These are phyloP conservation scores for Balansia obtecta DNA, from an alignment of 2,329 filamentous ascomycete species.

Conservation along the genomic window DNA sequence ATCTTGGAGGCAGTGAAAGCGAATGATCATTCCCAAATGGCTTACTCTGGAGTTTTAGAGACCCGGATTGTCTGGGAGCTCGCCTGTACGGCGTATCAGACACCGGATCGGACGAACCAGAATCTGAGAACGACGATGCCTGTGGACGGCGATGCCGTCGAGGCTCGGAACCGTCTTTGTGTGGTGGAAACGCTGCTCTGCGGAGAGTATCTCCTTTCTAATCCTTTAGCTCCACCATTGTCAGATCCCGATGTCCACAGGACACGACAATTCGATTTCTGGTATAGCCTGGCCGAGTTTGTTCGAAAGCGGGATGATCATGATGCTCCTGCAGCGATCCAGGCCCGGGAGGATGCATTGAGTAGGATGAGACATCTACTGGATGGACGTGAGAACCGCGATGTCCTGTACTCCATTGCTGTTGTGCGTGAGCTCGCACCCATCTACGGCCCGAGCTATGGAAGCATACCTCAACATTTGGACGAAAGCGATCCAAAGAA, in stretches of 20 bases:
- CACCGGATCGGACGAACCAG: conserved; percentile 22
- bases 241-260: conserved; percentile 39
- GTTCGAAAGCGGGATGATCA: conserved; percentile 47
- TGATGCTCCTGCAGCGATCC: conserved; percentile 25
- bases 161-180: conserved; percentile 57
- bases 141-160: conserved; percentile 44
- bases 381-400: conserved; percentile 72
- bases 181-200: conserved; percentile 68
- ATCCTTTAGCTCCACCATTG: conserved; percentile 40
- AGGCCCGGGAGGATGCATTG: conserved; percentile 54
- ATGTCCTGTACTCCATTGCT: conserved; percentile 82
- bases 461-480: conserved; percentile 43
- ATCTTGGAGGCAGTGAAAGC: conserved; percentile 35
- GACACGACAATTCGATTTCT: conserved; percentile 63
- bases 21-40: conserved; percentile 39
- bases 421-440: conserved; percentile 65
- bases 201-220: conserved; percentile 50
- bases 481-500: conserved; percentile 56
- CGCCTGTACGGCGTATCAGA: conserved; percentile 34
- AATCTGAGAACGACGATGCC: conserved; percentile 26
- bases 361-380: conserved; percentile 55
- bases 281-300: conserved; percentile 62
- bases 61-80: conserved; percentile 49
- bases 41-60: conserved; percentile 41
- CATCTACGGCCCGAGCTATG: conserved; percentile 46